Conservation (phyloP, 23 red algal genomes). For the Gracilaria gracilis region DNA sequence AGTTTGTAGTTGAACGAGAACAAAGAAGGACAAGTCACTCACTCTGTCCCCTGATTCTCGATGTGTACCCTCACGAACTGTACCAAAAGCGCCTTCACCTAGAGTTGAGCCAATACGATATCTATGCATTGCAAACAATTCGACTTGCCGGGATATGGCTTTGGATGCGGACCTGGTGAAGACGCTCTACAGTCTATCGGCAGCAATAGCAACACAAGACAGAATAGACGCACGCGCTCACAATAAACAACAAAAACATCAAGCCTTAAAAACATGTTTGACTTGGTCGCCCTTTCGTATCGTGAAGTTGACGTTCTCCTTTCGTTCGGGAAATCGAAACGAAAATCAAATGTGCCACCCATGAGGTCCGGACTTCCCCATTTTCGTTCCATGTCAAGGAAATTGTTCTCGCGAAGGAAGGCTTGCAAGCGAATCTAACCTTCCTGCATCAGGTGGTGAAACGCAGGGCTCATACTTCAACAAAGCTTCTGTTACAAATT, state of each 20-base stretch:
- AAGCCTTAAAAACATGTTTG: no score
- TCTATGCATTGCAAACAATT: slow-evolving; percentile 32
- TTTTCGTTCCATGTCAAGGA: neutral
- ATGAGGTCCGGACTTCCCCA: neutral
- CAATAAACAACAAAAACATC: no score
- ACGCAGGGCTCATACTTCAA: no score
- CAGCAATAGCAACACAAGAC: neutral
- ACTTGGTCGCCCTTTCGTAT: no score
- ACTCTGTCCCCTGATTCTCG: slow-evolving; percentile 56
- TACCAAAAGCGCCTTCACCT: slow-evolving; percentile 69
- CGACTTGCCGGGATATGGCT: neutral
- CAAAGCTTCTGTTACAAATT: no score
- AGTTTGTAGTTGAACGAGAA: neutral
- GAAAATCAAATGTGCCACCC: neutral
- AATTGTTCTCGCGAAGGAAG: neutral
- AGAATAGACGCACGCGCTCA: no score
- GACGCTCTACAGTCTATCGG: neutral
- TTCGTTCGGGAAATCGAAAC: slow-evolving; percentile 5
- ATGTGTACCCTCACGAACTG: slow-evolving; percentile 44
- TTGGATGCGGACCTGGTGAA: neutral
- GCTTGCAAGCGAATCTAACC: neutral
- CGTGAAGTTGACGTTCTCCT: neutral
- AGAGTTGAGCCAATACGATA: slow-evolving; percentile 40
- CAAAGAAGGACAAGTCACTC: neutral
- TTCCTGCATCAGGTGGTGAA: no score